Evolutionary conservation across 2,329 filamentous ascomycete genomes (phyloP).

Genomic region (Exophiala phaeomuriformis): DNA sequence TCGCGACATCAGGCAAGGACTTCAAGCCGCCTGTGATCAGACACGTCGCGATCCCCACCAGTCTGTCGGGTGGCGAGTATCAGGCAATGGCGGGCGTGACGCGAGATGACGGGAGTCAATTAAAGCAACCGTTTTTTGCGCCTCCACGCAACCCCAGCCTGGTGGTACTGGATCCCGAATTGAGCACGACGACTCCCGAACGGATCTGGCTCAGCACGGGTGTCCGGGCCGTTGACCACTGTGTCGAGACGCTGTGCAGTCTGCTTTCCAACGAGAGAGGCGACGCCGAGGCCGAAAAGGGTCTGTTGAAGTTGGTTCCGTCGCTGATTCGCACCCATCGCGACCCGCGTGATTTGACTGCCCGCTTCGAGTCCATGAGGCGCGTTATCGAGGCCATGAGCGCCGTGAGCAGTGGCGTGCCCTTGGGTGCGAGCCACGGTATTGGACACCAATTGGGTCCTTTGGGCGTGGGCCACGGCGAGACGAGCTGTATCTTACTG

Average conservation of each 20-base stretch:
- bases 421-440: slow-evolving; percentile 46
- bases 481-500: slow-evolving; percentile 52
- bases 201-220: slow-evolving; percentile 53
- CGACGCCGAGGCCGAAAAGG: slow-evolving; percentile 36
- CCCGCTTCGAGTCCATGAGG: slow-evolving; percentile 43
- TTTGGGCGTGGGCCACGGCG: slow-evolving; percentile 52
- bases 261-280: slow-evolving; percentile 31
- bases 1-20: slow-evolving; percentile 27
- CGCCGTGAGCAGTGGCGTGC: slow-evolving; percentile 37
- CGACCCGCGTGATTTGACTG: slow-evolving; percentile 36
- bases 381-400: slow-evolving; percentile 50
- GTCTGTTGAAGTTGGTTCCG: slow-evolving; percentile 38
- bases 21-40: slow-evolving; percentile 12
- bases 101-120: slow-evolving; percentile 29
- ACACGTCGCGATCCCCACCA: slow-evolving; percentile 36
- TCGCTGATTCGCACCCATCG: slow-evolving; percentile 38
- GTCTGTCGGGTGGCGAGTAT: slow-evolving; percentile 39
- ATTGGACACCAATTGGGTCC: slow-evolving; percentile 50
- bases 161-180: slow-evolving; percentile 50
- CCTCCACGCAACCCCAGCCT: slow-evolving; percentile 43
- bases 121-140: slow-evolving; percentile 30
- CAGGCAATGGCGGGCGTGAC: slow-evolving; percentile 36
- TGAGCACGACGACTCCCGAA: slow-evolving; percentile 46
- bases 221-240: slow-evolving; percentile 51
- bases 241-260: slow-evolving; percentile 49